These are phyloP conservation scores for Chrysophaeum taylorii DNA, from an alignment of 352 stramenopile species.

Conservation along the genomic window DNA sequence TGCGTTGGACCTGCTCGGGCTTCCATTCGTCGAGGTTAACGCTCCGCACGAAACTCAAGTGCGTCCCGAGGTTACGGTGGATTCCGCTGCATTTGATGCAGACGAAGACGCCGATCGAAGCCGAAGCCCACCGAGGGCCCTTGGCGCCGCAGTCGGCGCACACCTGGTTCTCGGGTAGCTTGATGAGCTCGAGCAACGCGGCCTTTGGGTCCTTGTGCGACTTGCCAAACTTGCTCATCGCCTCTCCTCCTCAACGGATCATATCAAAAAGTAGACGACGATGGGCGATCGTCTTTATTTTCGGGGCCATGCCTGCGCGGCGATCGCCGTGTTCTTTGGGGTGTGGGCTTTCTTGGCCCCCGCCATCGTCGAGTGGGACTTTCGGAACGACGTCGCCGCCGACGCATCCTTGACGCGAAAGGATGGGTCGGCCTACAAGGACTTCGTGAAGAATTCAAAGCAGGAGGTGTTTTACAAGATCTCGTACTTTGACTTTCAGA, in stretches of 20 bases:
- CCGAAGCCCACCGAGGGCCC: conserved; percentile 83
- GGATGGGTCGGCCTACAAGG: not conserved
- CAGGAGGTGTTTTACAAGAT: no score
- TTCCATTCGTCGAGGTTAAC: conserved; percentile 81
- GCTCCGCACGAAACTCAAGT: conserved; percentile 76
- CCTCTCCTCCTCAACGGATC: no score
- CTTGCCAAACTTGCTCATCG: no score
- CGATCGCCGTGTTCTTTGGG: no score
- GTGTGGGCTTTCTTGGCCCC: not conserved
- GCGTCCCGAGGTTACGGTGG: conserved; percentile 82
- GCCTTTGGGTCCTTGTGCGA: no score
- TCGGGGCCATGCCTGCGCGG: no score
- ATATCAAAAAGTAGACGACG: no score
- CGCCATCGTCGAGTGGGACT: not conserved
- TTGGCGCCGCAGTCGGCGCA: conserved; percentile 49
- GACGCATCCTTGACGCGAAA: not conserved
- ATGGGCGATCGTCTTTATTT: no score
- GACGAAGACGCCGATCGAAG: conserved; percentile 87
- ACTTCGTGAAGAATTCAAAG: no score
- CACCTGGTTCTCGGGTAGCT: conserved; percentile 47
- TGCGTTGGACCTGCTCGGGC: conserved; percentile 62
- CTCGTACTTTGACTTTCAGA: not conserved
- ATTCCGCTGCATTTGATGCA: conserved; percentile 95
- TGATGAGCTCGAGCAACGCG: conserved; percentile 73
- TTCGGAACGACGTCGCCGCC: not conserved